Evolutionary conservation across 306 rosid genomes (phyloP), one percentile per base, ranked within the genome.

Genomic region (Sicyos edulis): DNA sequence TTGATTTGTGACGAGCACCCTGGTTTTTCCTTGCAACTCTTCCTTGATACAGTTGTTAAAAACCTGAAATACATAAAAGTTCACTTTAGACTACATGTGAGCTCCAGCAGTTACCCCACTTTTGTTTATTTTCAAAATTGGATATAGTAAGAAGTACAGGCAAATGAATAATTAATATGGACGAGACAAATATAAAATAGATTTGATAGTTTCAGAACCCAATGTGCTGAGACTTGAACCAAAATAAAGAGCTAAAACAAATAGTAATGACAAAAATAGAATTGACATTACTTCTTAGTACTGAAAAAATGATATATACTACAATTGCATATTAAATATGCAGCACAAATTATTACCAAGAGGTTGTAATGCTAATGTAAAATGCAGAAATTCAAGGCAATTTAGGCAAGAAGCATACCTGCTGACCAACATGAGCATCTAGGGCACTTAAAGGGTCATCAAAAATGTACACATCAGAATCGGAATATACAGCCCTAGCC

Each of bases 391-490:
- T 74, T 58, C 71, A 55, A 70, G 65, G 53, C 54, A 72, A 37
- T 66, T 60, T 19, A 73, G 29, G n/a, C 72, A 71, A 47, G 62
- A 55, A 77, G 44, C 66, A 54, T 85, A 92, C 98, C 96, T 90
- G 83, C 75, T 80, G 87, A 20, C 92, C 87, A 76, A 92, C 88
- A 76, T 88, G 96, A 73, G 96, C 85, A 78, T 92, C 98, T 61
- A 92, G 88, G 81, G 96, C 98, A 75, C 98, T 92, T 77, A 92
- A 84, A 74, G 98, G 96, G 76, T 89, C 98, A 71, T 92, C 98
- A 70, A 92, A 92, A 80, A 90, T 82, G 76, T 88, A 92, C 5
- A 88, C 85, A 68, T 92, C 98, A 0, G 96, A 87, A 76, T 85
- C 70, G 49, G 98, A 92, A 85, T 92, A 92, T 71, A 88, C 82